These are phyloP conservation scores for Margaritispora aquatica DNA, from an alignment of 495 filamentous ascomycete genomes.

Conservation along the genomic window DNA sequence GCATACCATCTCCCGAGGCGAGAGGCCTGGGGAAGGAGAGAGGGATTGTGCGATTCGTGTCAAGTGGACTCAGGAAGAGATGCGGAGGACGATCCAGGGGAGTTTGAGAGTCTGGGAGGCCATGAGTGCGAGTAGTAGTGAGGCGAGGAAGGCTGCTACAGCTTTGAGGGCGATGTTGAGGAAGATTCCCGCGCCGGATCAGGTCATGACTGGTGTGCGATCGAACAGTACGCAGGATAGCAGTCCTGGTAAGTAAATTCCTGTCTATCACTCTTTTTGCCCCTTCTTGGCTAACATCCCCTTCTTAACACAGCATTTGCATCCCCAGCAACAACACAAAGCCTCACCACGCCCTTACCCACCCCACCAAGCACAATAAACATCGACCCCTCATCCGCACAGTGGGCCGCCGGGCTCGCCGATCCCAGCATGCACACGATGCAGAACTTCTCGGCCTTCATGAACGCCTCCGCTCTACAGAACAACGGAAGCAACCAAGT, in stretches of 20 bases:
- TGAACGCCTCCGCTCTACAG: no score
- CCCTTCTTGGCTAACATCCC: neutral
- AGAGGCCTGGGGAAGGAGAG: neutral
- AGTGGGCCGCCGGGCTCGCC: no score
- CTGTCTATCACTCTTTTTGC: neutral
- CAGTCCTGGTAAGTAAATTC: no score
- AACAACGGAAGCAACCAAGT: no score
- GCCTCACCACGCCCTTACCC: neutral
- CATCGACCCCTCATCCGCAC: neutral
- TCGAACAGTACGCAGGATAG: neutral
- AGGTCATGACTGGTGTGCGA: neutral
- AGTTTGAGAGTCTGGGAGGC: neutral
- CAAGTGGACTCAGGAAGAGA: neutral
- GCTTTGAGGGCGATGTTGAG: neutral
- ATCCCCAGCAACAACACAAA: neutral
- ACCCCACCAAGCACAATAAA: neutral
- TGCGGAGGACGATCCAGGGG: neutral
- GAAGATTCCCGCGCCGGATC: neutral
- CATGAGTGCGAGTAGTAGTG: neutral
- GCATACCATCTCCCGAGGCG: neutral
- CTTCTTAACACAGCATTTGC: neutral
- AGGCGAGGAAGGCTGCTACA: neutral
- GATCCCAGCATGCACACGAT: no score
- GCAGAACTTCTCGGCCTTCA: no score
- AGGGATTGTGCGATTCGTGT: neutral